Conservation (phyloP, 1,139 yeast genomes). For the Yamadazyma sp. region DNA sequence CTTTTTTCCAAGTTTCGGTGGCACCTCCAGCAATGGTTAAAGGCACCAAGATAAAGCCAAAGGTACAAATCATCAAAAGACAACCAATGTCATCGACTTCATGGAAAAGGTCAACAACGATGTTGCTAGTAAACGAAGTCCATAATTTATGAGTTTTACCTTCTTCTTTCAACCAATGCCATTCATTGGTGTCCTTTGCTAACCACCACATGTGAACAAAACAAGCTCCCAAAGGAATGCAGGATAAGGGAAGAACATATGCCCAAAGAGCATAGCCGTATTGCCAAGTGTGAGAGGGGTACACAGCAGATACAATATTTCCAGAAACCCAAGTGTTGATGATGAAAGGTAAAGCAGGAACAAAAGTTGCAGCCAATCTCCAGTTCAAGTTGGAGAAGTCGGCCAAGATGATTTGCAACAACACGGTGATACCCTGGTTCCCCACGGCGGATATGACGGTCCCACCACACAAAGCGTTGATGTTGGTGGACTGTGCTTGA, state of each 20-base stretch:
- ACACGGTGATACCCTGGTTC: constrained; percentile 60
- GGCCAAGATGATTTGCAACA: constrained; percentile 57
- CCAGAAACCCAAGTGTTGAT: constrained; percentile 80
- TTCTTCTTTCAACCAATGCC: constrained; percentile 28
- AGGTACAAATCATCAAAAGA: constrained; percentile 44
- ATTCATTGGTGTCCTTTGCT: constrained; percentile 54
- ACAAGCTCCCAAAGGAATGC: constrained; percentile 57
- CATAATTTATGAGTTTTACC: constrained; percentile 25
- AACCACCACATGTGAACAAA: constrained; percentile 54
- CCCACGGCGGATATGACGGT: constrained; percentile 71
- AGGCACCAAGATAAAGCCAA: constrained; percentile 59
- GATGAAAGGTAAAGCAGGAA: constrained; percentile 69
- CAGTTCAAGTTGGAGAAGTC: constrained; percentile 70
- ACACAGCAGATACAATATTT: constrained; percentile 38
- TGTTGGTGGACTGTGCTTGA: constrained; percentile 65
- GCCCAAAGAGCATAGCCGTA: constrained; percentile 85
- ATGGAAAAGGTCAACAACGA: constrained; percentile 36
- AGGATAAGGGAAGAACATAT: constrained; percentile 63
- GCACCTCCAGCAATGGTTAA: constrained; percentile 59
- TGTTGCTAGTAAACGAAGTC: constrained; percentile 18
- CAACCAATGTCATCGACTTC: constrained; percentile 57
- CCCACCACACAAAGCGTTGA: constrained; percentile 71
- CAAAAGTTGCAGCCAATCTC: constrained; percentile 62
- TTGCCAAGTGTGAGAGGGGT: constrained; percentile 48
- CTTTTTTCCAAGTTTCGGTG: constrained; percentile 50